phyloP scores from a whole-genome alignment of 1,284 basidiomycete species.

The Tilletia caries region DNA sequence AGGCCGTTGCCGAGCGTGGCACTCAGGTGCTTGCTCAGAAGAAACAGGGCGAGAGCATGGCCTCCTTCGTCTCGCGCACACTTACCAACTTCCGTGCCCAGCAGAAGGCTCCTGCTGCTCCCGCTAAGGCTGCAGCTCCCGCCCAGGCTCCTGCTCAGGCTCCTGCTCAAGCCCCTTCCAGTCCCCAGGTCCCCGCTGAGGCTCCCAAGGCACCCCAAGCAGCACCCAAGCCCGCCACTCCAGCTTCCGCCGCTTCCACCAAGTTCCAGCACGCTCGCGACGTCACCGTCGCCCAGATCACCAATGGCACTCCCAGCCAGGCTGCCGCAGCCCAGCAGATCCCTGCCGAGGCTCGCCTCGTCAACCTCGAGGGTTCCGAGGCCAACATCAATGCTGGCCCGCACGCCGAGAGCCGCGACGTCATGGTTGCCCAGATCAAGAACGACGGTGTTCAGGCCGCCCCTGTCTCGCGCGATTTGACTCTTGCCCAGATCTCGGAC shows the following conservation, averaged over 20 bases:
- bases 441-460: too few species aligned
- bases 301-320: background rate
- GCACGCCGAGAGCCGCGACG: too few species aligned
- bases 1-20: background rate
- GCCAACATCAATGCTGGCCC: too few species aligned
- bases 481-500: background rate
- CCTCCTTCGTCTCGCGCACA: background rate
- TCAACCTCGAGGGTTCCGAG: too few species aligned
- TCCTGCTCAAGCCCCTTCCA: background rate
- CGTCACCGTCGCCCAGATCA: background rate
- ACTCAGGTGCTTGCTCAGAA: background rate
- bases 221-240: background rate
- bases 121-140: background rate
- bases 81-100: slow-evolving; percentile 2
- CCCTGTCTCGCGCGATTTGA: background rate
- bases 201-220: background rate
- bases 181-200: background rate
- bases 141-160: slow-evolving; percentile 4
- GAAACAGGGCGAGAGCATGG: slow-evolving; percentile 3
- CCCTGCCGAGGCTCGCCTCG: too few species aligned
- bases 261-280: too few species aligned
- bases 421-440: background rate
- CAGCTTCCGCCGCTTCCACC: too few species aligned
- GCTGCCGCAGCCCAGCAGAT: too few species aligned
- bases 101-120: background rate